Conservation (phyloP, 176 grass and related monocot genomes). For the Rhynchospora tenuis region DNA sequence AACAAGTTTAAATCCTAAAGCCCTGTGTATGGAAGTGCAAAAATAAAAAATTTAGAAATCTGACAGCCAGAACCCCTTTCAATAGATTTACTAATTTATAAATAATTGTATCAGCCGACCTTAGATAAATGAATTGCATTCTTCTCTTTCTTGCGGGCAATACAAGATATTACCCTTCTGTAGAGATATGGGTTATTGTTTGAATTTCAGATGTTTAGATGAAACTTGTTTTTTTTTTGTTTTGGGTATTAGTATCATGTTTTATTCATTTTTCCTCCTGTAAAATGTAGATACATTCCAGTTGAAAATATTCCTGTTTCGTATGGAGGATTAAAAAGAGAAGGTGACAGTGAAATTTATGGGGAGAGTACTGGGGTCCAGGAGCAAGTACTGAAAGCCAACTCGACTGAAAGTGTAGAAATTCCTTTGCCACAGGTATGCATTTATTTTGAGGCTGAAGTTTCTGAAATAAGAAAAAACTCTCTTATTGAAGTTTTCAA, state of each 20-base stretch:
- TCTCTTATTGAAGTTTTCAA: background rate
- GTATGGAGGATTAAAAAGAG: constrained; percentile 85
- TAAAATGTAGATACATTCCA: constrained; percentile 62
- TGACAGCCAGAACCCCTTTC: background rate
- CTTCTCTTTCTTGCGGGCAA: background rate
- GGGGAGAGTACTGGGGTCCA: constrained; percentile 33
- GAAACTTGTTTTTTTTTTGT: background rate
- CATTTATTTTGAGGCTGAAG: background rate
- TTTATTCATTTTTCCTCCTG: background rate
- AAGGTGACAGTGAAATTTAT: constrained; percentile 43
- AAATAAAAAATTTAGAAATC: background rate
- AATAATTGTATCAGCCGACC: background rate
- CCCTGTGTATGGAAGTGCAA: background rate
- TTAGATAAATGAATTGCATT: background rate
- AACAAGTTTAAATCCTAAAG: background rate
- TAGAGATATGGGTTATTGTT: background rate
- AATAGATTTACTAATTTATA: background rate
- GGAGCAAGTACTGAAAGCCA: constrained; percentile 55
- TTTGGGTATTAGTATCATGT: background rate
- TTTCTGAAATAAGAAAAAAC: background rate
- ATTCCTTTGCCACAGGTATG: constrained; percentile 58
- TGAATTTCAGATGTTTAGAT: background rate
- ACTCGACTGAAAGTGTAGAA: constrained; percentile 51
- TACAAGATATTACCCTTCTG: background rate
- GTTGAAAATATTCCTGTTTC: constrained; percentile 70